Evolutionary conservation across 148 eudicot genomes (phyloP).

Genomic region (Vaccinium vitisidaea): DNA sequence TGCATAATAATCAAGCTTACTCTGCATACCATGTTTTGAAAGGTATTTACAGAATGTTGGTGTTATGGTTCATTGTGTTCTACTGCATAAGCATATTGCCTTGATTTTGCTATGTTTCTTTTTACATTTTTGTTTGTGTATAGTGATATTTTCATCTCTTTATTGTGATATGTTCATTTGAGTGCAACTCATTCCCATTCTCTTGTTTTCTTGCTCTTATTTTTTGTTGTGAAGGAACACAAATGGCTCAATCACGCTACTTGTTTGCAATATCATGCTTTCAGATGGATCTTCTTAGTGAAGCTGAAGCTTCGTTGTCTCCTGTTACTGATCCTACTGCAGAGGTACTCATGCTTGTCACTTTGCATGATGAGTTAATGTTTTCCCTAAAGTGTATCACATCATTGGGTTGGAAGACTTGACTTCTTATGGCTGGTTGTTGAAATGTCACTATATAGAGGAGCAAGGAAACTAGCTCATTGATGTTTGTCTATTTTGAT

Average conservation of each 20-base stretch:
- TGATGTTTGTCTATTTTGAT: slow-evolving; percentile 9
- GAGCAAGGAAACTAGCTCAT: not conserved
- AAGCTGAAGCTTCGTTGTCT: slow-evolving; percentile 81
- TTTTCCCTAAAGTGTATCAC: not conserved
- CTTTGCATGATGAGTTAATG: not conserved
- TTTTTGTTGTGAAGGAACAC: slow-evolving; percentile 55
- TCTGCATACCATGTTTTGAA: slow-evolving; percentile 79
- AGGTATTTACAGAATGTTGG: slow-evolving; percentile 42
- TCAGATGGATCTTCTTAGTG: slow-evolving; percentile 86
- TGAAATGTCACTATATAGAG: slow-evolving; percentile 2
- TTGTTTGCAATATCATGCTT: slow-evolving; percentile 94
- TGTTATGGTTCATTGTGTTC: slow-evolving; percentile 1
- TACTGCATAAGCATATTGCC: not conserved
- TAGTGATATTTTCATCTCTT: slow-evolving; percentile 2
- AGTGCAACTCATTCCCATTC: not conserved
- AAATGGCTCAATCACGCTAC: slow-evolving; percentile 91
- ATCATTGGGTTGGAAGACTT: not conserved
- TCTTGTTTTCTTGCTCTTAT: slow-evolving; percentile 18
- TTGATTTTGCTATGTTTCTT: not conserved
- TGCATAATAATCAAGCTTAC: slow-evolving; percentile 85
- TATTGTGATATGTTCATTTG: not conserved
- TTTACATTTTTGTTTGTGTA: slow-evolving; percentile 2
- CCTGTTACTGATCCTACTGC: slow-evolving; percentile 70
- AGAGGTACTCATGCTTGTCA: slow-evolving; percentile 50
- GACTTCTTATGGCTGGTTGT: slow-evolving; percentile 11